Evolutionary conservation across 768 basidiomycete genomes (phyloP).

Genomic region (Boletus rufocinnamomeus): DNA sequence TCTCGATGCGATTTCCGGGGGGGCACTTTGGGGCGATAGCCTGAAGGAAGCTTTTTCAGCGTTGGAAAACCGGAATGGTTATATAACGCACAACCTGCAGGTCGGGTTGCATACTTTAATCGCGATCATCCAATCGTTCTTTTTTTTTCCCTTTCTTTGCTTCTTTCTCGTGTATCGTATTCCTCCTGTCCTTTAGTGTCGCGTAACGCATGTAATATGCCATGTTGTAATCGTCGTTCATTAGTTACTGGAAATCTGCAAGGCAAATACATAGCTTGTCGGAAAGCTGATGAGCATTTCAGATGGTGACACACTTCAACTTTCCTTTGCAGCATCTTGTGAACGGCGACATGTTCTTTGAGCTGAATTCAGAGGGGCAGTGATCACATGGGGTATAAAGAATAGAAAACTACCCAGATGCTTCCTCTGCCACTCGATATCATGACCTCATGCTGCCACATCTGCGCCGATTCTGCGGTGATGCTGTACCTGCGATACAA

Average conservation of each 20-base stretch:
- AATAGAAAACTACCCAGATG: background rate
- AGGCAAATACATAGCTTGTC: background rate
- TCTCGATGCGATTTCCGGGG: background rate
- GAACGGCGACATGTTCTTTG: background rate
- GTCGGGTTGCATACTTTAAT: conserved; percentile 2
- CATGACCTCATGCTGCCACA: background rate
- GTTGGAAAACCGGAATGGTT: background rate
- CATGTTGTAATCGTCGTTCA: background rate
- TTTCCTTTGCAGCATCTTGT: no score
- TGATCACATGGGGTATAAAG: background rate
- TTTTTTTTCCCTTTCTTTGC: background rate
- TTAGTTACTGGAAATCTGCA: background rate
- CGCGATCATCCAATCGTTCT: background rate
- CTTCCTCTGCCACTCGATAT: background rate
- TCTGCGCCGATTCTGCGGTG: background rate
- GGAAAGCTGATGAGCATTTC: background rate
- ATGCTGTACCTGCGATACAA: background rate
- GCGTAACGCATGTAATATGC: background rate
- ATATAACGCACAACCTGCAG: conserved; percentile 7
- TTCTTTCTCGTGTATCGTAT: background rate
- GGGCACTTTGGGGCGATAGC: background rate
- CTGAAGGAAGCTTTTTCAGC: background rate
- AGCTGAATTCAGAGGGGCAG: background rate
- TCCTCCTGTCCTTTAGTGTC: conserved; percentile 2
- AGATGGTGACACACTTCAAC: background rate